A percentile compares a stretch with the other conserved stretches of the same genome.
These are phyloP conservation scores for Salix dunnii DNA, from an alignment of 345 rosid genomes.

Conservation along the genomic window DNA sequence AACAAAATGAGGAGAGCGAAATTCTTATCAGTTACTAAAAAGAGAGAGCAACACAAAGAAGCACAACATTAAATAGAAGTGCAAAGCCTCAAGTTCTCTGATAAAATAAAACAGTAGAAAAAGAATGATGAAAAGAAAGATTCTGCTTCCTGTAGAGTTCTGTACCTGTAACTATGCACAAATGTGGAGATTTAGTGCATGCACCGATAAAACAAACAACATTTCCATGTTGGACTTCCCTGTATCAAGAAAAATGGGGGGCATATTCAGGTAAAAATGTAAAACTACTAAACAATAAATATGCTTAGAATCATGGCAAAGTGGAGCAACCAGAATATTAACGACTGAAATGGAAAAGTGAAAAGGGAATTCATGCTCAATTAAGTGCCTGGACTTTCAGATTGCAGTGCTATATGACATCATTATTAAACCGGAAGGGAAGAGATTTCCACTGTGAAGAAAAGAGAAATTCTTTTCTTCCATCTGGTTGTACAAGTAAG, in stretches of 20 bases:
- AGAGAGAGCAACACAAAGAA: background rate
- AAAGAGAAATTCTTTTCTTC: background rate
- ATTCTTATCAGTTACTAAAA: background rate
- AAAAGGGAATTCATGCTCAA: background rate
- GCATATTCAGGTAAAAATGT: background rate
- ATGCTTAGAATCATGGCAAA: background rate
- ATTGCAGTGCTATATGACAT: background rate
- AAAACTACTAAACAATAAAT: background rate
- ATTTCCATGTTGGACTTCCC: constrained; percentile 61
- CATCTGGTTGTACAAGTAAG: background rate
- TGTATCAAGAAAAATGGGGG: constrained; percentile 24
- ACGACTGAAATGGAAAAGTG: background rate
- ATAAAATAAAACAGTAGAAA: background rate
- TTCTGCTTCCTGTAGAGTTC: background rate
- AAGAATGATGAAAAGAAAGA: background rate
- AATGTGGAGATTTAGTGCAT: constrained; percentile 50
- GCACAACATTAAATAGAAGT: background rate
- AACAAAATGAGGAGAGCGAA: background rate
- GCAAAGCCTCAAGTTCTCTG: background rate
- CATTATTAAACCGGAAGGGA: background rate
- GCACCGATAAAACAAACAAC: constrained; percentile 73
- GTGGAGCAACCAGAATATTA: background rate
- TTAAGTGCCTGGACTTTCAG: background rate
- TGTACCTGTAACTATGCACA: constrained; percentile 70
- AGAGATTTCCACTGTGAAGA: background rate